Evolutionary conservation across 441 rosid genomes (phyloP), one percentile per base, ranked within the genome.

Genomic region (Croton laevigatus): DNA sequence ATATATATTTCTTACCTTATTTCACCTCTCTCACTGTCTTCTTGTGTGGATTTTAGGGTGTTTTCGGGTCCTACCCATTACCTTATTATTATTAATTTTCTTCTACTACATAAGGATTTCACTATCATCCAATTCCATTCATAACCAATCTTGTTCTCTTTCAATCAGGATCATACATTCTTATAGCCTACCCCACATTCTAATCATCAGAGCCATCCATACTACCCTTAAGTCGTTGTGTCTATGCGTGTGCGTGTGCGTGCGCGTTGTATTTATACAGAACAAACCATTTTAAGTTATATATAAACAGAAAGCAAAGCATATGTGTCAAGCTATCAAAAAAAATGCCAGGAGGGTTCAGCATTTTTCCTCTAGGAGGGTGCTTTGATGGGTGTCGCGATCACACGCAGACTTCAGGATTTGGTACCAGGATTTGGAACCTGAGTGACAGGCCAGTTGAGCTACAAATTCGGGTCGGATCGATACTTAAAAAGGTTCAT

Each of bases 331-430:
- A 81, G 78, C 59, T 78, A 49, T 2, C 6, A 1, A 81, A 82
- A 84, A 79, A 83, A 78, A 82, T 86, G 74, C 75, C 82, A 75
- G 62, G 76, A 75, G 62, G 76, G n/a, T 83, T 89, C 72, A 79
- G 83, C 65, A 69, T 84, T 32, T 81, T 82, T 62, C 84, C 75
- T n/a, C 73, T 90, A 4, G 81, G 91, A 16, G 90, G 90, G 40
- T 93, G 96, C 78, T 85, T 91, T 36, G 93, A 89, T 58, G 89
- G 90, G 0, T 93, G 98, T 53, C 78, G 93, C 0, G 93, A 89
- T 77, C 90, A 85, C 16, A 63, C 94, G 2, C 88, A 78, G 59
- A 58, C 84, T 23, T 83, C 89, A 6, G 89, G 93, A 23, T 69
- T 82, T 3, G 91, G 88, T 1, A 84, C 89, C 59, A 88, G 96